phyloP scores from a whole-genome alignment of 2,329 filamentous ascomycete species.

The Aspergillus brasiliensis region DNA sequence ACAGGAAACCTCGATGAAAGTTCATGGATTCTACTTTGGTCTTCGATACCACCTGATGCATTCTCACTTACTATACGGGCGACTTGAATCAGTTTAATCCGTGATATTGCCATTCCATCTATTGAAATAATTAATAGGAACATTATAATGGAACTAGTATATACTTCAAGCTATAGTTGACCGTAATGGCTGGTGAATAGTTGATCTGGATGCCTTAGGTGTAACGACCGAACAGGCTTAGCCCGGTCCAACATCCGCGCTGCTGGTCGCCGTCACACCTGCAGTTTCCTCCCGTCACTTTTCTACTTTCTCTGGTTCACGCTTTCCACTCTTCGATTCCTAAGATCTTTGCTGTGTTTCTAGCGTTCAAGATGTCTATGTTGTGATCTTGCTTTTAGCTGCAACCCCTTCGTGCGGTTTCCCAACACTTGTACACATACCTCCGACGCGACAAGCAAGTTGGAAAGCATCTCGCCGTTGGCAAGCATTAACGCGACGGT shows the following conservation, averaged over 20 bases:
- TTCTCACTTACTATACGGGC: neutral
- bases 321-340: neutral
- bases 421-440: neutral
- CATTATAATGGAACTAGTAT: neutral
- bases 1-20: neutral
- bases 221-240: constrained; percentile 12
- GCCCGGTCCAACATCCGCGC: neutral
- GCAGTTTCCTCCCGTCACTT: constrained; percentile 3
- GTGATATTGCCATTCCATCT: neutral
- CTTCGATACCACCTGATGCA: neutral
- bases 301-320: constrained; percentile 2
- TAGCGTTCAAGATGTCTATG: neutral
- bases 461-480: neutral
- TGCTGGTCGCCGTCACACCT: neutral
- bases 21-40: neutral
- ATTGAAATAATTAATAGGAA: neutral
- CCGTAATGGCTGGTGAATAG: neutral
- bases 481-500: neutral
- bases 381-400: neutral
- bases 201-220: constrained; percentile 10
- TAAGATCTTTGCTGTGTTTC: neutral
- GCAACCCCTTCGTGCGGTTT: neutral
- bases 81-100: neutral
- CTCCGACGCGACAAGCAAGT: neutral
- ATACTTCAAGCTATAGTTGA: neutral